Evolutionary conservation across 176 grass and related monocot genomes (phyloP).

Genomic region (Oryza officinalis): DNA sequence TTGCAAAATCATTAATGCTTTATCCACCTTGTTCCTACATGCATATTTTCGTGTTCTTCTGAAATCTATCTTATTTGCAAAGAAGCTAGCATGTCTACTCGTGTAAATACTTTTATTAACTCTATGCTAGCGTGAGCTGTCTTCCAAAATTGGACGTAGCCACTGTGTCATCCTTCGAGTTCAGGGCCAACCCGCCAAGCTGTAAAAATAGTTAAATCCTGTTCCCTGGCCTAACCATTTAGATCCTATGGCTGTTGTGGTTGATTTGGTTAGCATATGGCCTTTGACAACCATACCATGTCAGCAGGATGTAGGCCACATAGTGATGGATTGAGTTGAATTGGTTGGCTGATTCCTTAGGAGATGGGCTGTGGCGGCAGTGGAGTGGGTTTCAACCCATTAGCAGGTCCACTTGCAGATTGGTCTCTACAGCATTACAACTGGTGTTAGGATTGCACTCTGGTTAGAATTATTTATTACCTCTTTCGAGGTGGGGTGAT

Average conservation of each 20-base stretch:
- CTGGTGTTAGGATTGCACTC: too few relatives aligned
- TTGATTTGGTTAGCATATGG: slow-evolving; percentile 31
- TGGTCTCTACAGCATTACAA: too few relatives aligned
- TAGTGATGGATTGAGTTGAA: neutral
- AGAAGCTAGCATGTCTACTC: neutral
- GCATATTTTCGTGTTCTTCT: slow-evolving; percentile 5
- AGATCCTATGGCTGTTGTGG: neutral
- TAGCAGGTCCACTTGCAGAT: too few relatives aligned
- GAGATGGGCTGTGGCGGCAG: too few relatives aligned
- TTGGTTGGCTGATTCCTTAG: too few relatives aligned
- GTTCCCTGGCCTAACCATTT: neutral
- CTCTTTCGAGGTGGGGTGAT: too few relatives aligned
- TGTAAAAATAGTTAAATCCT: neutral
- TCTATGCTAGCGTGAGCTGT: too few relatives aligned
- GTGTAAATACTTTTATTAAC: too few relatives aligned
- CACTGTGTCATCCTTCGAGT: neutral
- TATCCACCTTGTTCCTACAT: slow-evolving; percentile 7
- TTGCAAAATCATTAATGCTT: neutral
- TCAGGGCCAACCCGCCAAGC: neutral
- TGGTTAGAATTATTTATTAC: too few relatives aligned
- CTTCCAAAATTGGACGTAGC: neutral
- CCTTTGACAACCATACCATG: neutral
- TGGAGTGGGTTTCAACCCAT: too few relatives aligned
- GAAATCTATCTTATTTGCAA: slow-evolving; percentile 22
- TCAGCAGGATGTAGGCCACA: neutral